Evolutionary conservation across 345 rosid genomes (phyloP).

Genomic region (Corchorus capsularis): DNA sequence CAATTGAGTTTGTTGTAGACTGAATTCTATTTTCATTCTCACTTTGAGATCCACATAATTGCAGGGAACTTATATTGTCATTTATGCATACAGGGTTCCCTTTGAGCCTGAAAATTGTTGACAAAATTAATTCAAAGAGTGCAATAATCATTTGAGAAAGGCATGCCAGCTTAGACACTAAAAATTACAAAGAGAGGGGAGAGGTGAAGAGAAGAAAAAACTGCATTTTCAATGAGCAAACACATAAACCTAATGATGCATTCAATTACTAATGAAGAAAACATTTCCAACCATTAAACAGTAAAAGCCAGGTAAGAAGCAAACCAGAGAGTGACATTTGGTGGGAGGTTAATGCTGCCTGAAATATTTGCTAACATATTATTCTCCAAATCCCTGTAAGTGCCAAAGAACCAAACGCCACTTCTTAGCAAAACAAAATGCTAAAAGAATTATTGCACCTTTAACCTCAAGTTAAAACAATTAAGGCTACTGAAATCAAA

Average conservation of each 20-base stretch:
- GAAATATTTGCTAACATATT: slow-evolving; percentile 59
- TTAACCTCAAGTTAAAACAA: background rate
- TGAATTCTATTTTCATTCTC: slow-evolving; percentile 21
- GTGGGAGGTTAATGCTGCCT: slow-evolving; percentile 60
- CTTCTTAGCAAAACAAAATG: slow-evolving; percentile 14
- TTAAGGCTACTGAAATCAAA: slow-evolving; percentile 9
- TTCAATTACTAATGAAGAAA: slow-evolving; percentile 8
- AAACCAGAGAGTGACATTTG: slow-evolving; percentile 79
- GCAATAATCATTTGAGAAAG: slow-evolving; percentile 16
- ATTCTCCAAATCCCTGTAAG: slow-evolving; percentile 79
- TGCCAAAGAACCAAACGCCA: slow-evolving; percentile 14
- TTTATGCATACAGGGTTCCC: slow-evolving; percentile 77
- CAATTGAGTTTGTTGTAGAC: slow-evolving; percentile 29
- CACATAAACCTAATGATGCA: background rate
- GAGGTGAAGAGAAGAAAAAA: background rate
- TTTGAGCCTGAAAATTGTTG: slow-evolving; percentile 67
- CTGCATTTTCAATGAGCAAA: background rate
- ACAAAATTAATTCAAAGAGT: slow-evolving; percentile 3
- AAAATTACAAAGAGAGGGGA: background rate
- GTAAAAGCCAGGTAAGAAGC: slow-evolving; percentile 34
- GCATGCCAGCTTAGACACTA: slow-evolving; percentile 5
- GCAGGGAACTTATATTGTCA: slow-evolving; percentile 35
- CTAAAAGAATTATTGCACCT: background rate
- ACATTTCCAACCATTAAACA: slow-evolving; percentile 5
- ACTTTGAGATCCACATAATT: slow-evolving; percentile 49